A percentile compares a stretch with the other conserved stretches of the same genome.
Evolutionary conservation across 805 yeast genomes (phyloP).

Genomic region (Brettanomyces naardenensis): DNA sequence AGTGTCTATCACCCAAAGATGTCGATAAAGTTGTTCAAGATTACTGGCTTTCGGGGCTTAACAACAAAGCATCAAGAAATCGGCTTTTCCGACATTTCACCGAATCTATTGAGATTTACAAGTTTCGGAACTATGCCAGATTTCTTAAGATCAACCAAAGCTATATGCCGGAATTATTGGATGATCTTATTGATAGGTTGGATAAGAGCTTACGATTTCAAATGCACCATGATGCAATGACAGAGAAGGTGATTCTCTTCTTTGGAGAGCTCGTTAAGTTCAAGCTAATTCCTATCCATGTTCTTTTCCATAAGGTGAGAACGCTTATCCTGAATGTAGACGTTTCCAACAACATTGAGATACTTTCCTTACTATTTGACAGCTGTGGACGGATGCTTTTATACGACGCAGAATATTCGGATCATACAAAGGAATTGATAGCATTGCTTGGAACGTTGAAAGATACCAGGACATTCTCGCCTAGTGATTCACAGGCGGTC

Average conservation of each 20-base stretch:
- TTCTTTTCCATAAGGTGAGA: constrained; percentile 67
- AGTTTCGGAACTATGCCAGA: constrained; percentile 48
- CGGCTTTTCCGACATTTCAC: constrained; percentile 50
- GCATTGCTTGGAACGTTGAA: constrained; percentile 42
- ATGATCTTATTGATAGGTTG: constrained; percentile 43
- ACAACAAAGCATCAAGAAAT: constrained; percentile 67
- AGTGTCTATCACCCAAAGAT: constrained; percentile 38
- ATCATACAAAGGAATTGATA: constrained; percentile 57
- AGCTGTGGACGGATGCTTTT: constrained; percentile 61
- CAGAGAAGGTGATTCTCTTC: constrained; percentile 51
- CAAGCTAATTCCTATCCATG: constrained; percentile 60
- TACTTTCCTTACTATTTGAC: constrained; percentile 64
- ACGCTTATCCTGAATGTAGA: constrained; percentile 43
- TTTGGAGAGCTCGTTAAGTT: constrained; percentile 74
- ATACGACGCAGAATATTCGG: constrained; percentile 45
- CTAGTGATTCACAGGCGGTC: constrained; percentile 51
- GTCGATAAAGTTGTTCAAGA: constrained; percentile 39
- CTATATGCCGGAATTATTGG: constrained; percentile 40
- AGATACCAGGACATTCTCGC: constrained; percentile 39
- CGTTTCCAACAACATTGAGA: constrained; percentile 56
- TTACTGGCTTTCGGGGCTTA: constrained; percentile 43
- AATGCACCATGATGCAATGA: constrained; percentile 42
- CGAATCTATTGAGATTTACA: constrained; percentile 38
- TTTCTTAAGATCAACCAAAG: constrained; percentile 56
- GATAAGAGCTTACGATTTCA: constrained; percentile 58